Evolutionary conservation across 163 green algal species (phyloP).

Genomic region (Scenedesmus sp.): DNA sequence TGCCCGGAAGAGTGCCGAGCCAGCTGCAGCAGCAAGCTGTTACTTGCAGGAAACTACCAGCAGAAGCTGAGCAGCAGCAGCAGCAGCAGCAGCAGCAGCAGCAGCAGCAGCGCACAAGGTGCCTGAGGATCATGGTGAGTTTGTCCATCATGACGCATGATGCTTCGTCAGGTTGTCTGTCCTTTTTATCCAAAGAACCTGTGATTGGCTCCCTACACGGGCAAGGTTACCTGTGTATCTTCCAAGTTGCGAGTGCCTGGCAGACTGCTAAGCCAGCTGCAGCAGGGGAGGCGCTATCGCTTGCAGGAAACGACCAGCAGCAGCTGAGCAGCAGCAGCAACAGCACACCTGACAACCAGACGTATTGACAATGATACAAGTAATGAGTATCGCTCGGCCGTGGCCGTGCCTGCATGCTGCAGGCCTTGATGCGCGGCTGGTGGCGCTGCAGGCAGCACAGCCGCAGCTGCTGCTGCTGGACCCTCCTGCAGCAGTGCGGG

Average conservation of each 20-base stretch:
- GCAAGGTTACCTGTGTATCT: too few relatives aligned
- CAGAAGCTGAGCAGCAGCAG: background rate
- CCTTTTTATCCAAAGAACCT: too few relatives aligned
- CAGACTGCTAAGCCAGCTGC: background rate
- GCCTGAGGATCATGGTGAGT: conserved; percentile 23
- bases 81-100: too few relatives aligned
- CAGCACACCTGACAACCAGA: too few relatives aligned
- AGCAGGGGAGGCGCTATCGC: background rate
- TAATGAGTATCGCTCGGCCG: too few relatives aligned
- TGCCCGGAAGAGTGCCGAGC: background rate
- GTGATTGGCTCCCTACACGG: too few relatives aligned
- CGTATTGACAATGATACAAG: too few relatives aligned
- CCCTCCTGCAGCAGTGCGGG: conserved; percentile 13
- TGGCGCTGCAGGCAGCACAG: background rate
- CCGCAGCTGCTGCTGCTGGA: background rate
- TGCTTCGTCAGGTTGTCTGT: too few relatives aligned
- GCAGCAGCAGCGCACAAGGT: conserved; percentile 10
- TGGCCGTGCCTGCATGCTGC: background rate
- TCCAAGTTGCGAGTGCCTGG: background rate
- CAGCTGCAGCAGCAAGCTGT: background rate
- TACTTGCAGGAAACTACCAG: background rate
- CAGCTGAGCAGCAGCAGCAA: background rate
- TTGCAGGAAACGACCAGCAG: background rate
- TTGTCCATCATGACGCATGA: too few relatives aligned
- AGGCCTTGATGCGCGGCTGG: conserved; percentile 27